Conservation (phyloP, 2,329 filamentous ascomycete species). For the Fusarium phyllophilum region DNA sequence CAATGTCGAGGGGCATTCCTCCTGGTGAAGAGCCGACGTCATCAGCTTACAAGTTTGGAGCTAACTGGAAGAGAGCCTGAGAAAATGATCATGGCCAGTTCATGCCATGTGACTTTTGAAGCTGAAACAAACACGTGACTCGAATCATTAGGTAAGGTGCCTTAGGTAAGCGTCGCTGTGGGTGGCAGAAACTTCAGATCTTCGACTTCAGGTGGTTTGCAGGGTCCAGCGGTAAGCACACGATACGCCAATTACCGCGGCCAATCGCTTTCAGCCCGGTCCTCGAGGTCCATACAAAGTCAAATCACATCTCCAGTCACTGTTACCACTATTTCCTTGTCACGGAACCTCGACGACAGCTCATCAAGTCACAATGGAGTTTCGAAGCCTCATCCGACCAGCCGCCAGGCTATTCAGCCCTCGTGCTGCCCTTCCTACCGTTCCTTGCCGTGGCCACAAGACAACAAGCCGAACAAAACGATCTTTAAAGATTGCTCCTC, state of each 20-base stretch:
- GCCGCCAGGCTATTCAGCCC: slow-evolving; percentile 47
- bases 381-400: slow-evolving; percentile 50
- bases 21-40: slow-evolving; percentile 29
- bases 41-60: slow-evolving; percentile 26
- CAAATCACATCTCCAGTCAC: background rate
- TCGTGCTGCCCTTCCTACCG: slow-evolving; percentile 41
- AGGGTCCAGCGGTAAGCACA: slow-evolving; percentile 30
- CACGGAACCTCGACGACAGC: slow-evolving; percentile 5
- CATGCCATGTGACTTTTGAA: slow-evolving; percentile 10
- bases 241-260: slow-evolving; percentile 39
- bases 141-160: background rate
- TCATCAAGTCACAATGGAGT: slow-evolving; percentile 47
- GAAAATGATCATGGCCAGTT: background rate
- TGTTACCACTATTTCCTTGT: background rate
- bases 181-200: slow-evolving; percentile 43
- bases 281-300: slow-evolving; percentile 22
- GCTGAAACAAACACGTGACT: background rate
- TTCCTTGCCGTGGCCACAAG: slow-evolving; percentile 57
- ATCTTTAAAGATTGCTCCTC: slow-evolving; percentile 67
- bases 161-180: slow-evolving; percentile 31
- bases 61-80: background rate
- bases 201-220: slow-evolving; percentile 28
- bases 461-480: slow-evolving; percentile 65
- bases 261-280: slow-evolving; percentile 37
- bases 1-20: slow-evolving; percentile 26